phyloP scores from a whole-genome alignment of 1,284 basidiomycete genomes.

The Ceratobasidium sp. region DNA sequence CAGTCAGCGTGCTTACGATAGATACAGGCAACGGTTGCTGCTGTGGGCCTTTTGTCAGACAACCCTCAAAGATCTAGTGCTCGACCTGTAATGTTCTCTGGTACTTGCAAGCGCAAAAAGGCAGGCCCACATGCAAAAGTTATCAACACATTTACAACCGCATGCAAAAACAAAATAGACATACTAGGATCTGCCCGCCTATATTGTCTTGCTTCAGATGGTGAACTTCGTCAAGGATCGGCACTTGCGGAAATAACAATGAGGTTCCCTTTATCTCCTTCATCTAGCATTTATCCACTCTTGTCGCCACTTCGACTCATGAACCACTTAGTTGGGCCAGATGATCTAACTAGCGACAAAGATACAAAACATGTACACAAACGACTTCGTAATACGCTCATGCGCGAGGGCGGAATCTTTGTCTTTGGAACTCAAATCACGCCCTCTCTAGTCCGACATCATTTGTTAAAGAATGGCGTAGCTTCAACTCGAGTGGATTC shows the following conservation, averaged over 20 bases:
- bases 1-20: too few relatives aligned
- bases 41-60: slow-evolving; percentile 46
- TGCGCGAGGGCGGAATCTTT: slow-evolving; percentile 49
- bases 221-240: slow-evolving; percentile 50
- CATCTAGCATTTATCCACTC: slow-evolving; percentile 45
- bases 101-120: slow-evolving; percentile 52
- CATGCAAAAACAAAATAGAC: neutral
- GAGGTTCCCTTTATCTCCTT: slow-evolving; percentile 21
- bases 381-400: slow-evolving; percentile 50
- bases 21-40: slow-evolving; percentile 52
- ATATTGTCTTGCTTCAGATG: slow-evolving; percentile 53
- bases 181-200: slow-evolving; percentile 44
- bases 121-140: slow-evolving; percentile 49
- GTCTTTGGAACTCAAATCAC: slow-evolving; percentile 50
- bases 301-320: slow-evolving; percentile 50
- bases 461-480: slow-evolving; percentile 45
- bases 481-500: slow-evolving; percentile 44
- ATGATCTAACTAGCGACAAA: slow-evolving; percentile 54
- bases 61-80: slow-evolving; percentile 48
- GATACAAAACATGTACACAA: slow-evolving; percentile 56
- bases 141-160: slow-evolving; percentile 47
- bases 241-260: slow-evolving; percentile 28
- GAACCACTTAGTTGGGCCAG: slow-evolving; percentile 52
- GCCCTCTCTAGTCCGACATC: slow-evolving; percentile 47
- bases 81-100: slow-evolving; percentile 51